Evolutionary conservation across 2,329 filamentous ascomycete genomes (phyloP), one percentile per base, ranked within the genome.

Genomic region (Massarina eburnea): DNA sequence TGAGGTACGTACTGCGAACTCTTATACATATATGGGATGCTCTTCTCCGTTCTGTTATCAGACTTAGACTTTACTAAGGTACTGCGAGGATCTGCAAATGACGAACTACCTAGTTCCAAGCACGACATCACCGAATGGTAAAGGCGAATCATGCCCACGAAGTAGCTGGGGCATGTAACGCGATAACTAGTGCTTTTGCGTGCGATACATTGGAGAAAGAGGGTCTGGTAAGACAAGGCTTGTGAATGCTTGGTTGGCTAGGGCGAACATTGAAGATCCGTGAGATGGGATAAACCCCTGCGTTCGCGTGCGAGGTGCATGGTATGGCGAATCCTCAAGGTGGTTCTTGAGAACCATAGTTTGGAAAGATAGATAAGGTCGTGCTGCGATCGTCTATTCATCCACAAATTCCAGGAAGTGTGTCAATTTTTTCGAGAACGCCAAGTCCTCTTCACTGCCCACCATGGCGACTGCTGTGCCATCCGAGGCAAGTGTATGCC

Each of bases 281-380:
- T 18, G 30, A 18, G 15, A 22, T 24, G 14, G 27, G 29, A n/a
- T 19, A n/a, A 7, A 33, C 21, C 39, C 39, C 21, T 29, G 19
- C 39, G 19, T 41, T 41, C 24, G 39, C 39, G 39, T 41, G 39
- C 39, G 39, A 41, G 24, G 30, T 41, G 39, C 27, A 22, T 41
- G 18, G 12, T 15, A 41, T 41, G 29, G 39, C 39, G 39, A 41
- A 41, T 32, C 19, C 10, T n/a, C 26, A 26, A 33, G 29, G 24
- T 33, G 33, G 10, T 10, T 26, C 10, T 26, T 26, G 24, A 10
- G 10, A 7, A 26, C 10, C 24, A 26, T 6, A 26, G 24, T 26
- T 26, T 6, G 24, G 10, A 6, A 26, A 26, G 24, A 26, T 26
- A 26, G 10, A 6, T 26, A 6, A 10, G 24, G 10, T 26, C n/a